Percentiles rank a stretch among this genome's conserved stretches.
These are phyloP conservation scores for Apiospora hydei DNA, from an alignment of 2,329 filamentous ascomycete species.

Conservation along the genomic window DNA sequence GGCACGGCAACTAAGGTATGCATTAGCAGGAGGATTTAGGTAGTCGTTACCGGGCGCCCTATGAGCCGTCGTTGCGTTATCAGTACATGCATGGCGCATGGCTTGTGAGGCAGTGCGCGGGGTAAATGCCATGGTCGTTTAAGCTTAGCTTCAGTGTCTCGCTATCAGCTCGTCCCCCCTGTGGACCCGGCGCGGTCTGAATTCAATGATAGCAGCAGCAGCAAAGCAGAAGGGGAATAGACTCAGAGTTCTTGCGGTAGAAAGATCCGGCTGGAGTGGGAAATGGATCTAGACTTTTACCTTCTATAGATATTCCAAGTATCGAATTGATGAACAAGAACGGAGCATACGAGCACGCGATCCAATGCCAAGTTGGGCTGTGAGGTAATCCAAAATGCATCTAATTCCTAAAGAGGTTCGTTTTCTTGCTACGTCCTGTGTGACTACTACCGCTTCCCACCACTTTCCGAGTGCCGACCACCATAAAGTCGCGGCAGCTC, in stretches of 20 bases:
- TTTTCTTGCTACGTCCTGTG: not conserved
- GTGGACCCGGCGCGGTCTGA: not conserved
- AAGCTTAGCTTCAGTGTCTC: slow-evolving; percentile 13
- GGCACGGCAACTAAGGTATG: not conserved
- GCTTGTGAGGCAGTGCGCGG: slow-evolving; percentile 3
- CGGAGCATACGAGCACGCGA: not conserved
- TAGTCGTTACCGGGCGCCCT: not conserved
- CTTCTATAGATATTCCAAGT: not conserved
- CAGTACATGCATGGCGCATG: slow-evolving; percentile 19
- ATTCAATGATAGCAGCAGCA: not conserved
- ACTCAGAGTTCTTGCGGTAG: not conserved
- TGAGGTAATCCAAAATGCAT: slow-evolving; percentile 37
- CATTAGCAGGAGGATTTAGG: slow-evolving; percentile 18
- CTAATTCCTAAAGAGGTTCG: slow-evolving; percentile 45
- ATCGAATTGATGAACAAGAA: not conserved
- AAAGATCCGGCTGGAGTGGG: not conserved
- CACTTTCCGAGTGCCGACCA: slow-evolving; percentile 13
- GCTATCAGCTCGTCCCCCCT: not conserved
- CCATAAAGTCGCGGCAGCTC: slow-evolving; percentile 3
- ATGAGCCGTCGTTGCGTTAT: slow-evolving; percentile 21
- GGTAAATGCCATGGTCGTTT: slow-evolving; percentile 17
- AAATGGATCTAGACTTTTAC: not conserved
- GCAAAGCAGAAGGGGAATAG: not conserved
- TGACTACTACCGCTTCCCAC: not conserved
- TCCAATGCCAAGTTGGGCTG: not conserved